These are phyloP conservation scores for Solanum sejunctum DNA, from an alignment of 257 asterid species.

Conservation along the genomic window DNA sequence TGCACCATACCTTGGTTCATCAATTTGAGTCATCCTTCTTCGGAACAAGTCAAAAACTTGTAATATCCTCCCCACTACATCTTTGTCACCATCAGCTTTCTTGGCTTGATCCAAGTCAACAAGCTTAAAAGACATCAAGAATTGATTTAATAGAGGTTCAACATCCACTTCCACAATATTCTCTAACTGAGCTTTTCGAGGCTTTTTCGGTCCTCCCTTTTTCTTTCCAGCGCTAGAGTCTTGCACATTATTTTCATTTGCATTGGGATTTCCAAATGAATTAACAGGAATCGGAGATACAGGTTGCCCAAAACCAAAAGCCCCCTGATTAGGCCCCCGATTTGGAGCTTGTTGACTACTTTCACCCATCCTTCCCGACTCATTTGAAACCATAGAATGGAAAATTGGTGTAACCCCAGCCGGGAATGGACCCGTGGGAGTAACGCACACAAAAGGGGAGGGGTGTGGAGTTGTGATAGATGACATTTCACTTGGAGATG, in stretches of 20 bases:
- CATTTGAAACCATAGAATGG: conserved; percentile 34
- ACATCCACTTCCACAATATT: conserved; percentile 27
- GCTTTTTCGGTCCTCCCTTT: conserved; percentile 31
- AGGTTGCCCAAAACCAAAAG: conserved; percentile 17
- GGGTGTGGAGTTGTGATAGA: conserved; percentile 41
- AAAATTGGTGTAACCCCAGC: conserved; percentile 74
- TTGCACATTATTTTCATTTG: conserved; percentile 41
- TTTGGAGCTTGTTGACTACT: conserved; percentile 7
- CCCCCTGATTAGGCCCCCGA: conserved; percentile 12
- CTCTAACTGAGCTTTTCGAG: conserved; percentile 10
- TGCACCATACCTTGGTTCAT: conserved; percentile 39
- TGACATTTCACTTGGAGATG: conserved; percentile 38
- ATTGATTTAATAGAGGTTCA: conserved; percentile 11
- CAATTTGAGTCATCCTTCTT: conserved; percentile 47
- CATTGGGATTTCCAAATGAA: conserved; percentile 49
- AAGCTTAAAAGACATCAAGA: conserved; percentile 31
- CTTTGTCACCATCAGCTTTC: conserved; percentile 49
- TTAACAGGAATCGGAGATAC: conserved; percentile 58
- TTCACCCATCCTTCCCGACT: neutral
- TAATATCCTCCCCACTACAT: conserved; percentile 31
- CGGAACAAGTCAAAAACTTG: conserved; percentile 48
- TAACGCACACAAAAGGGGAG: conserved; percentile 67
- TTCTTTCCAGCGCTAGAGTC: conserved; percentile 26
- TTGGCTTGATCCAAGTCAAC: conserved; percentile 33
- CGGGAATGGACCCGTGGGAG: conserved; percentile 92